Base-by-base conservation (phyloP, 805 yeast species). In the Metschnikowia koreensis region DNA sequence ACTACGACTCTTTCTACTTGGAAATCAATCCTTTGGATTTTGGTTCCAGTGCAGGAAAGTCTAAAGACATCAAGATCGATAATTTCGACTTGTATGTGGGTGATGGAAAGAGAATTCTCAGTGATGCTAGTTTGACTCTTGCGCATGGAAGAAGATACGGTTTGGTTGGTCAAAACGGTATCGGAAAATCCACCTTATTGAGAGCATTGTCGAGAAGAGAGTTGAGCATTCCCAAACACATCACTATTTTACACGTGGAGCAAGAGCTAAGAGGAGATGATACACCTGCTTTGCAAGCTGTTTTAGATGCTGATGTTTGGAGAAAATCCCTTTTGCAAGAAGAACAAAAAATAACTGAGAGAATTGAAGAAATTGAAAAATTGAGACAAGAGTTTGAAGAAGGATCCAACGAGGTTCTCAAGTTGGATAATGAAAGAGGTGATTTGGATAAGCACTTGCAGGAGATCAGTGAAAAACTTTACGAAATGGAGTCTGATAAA, bases 281-380 rank as follows among this genome's bases (percentile, higher is more conserved):
- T 47, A 87, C 89, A 1, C 69, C 84, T 9, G 99, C 97, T 1
- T 68, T 94, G 49, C 97, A 93, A 69, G 87, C 97, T 56, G 99
- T 94, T n/a, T 76, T 94, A 58, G 99, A 94, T 73, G 99, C 99
- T 1, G 99, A 94, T 74, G 99, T 94, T 40, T 94, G 99, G 99
- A 81, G 99, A 69, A 94, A 96, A 70, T 90, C 86, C 60, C 74
- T 94, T 50, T 66, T 94, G 34, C 72, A 74, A 44, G 98, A 94
- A 67, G 96, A 92, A 69, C 64, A 70, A 36, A 84, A 83, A 64
- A 83, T 87, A 52, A 82, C 84, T 54, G 89, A 84, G 54, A 80
- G 97, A 66, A 74, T 94, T 33, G 75, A 71, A 38, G 96, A 87
- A 60, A 85, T 94, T 55, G 94, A 89, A 55, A 71, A 65, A 15